Base-by-base conservation (phyloP, 495 filamentous ascomycete species). In the Trichodelitschia bisporula region DNA sequence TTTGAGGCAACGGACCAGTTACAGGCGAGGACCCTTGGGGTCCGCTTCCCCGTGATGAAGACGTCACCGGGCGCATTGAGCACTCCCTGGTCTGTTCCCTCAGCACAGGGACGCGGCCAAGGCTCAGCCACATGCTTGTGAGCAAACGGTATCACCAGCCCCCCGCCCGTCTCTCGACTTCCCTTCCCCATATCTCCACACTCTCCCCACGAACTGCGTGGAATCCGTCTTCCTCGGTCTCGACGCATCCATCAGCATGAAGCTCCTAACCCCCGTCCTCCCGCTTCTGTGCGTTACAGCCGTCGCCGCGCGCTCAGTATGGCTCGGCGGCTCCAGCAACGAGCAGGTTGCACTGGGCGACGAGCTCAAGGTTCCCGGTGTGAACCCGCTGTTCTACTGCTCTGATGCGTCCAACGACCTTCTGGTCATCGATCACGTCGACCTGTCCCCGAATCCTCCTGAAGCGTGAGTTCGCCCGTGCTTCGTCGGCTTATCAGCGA, bases 361-460 rank as follows among this genome's bases (percentile, higher is more conserved):
- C 19, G 38, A 41, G 12, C 38, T 48, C 38, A 33, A 34, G 10
- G 66, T 84, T 1, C 77, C 77, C 12, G 77, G 77, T 45, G 56
- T 76, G n/a, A 75, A 67, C 40, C 76, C 77, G 15, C 59, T 84
- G 30, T 43, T 63, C 24, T 80, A 72, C 51, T 99, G 86, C 54
- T 43, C 59, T 16, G 42, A 59, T 15, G 65, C 77, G 3, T 50
- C 56, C 16, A 49, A 53, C 17, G 50, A 78, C 39, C 58, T 74
- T 31, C 58, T 93, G 36, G 43, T 59, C 4, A 80, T 99, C 36
- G 54, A 90, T 19, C 59, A 66, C 18, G 78, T 95, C 15, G 61
- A 90, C 42, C 43, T 99, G 35, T 37, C 48, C 6, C 86, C 86
- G 4, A 95, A 99, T 47, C 86, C 86, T 14, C 86, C 86, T 14